phyloP scores from a whole-genome alignment of 805 yeast genomes.

The Wickerhamiella australiensis region DNA sequence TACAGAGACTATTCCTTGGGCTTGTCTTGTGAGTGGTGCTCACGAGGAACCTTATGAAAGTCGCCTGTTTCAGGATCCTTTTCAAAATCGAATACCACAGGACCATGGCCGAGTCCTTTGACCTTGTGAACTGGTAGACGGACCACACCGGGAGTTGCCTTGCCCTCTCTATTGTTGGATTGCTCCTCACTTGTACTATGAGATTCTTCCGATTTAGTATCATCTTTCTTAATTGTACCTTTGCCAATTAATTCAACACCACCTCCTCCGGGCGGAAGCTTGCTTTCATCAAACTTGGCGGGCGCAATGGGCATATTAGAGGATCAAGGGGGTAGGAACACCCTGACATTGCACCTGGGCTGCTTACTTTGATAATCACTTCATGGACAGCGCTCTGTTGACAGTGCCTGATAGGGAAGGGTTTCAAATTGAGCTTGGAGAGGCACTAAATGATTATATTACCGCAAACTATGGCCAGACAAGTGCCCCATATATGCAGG shows the following conservation, averaged over 20 bases:
- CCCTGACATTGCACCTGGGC: neutral
- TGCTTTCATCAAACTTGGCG: neutral
- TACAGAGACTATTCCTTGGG: neutral
- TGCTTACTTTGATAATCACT: neutral
- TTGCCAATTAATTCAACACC: neutral
- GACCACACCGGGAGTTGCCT: neutral
- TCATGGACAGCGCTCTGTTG: conserved; percentile 7
- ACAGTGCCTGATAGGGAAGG: conserved; percentile 8
- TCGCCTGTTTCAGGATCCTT: neutral
- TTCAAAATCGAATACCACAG: neutral
- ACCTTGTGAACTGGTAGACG: neutral
- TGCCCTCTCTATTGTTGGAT: neutral
- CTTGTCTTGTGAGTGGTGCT: neutral
- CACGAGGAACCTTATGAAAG: neutral
- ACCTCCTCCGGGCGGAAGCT: neutral
- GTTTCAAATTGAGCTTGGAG: neutral
- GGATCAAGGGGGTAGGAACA: neutral
- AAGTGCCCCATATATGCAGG: conserved; percentile 33
- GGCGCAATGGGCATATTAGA: neutral
- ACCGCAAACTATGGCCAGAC: conserved; percentile 38
- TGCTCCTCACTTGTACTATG: neutral
- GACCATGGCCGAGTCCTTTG: neutral
- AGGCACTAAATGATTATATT: conserved; percentile 32
- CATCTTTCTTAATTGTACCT: neutral
- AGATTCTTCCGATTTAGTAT: neutral